Conservation (phyloP, 2,329 filamentous ascomycete genomes). For the Xylariomycetidae sp. region DNA sequence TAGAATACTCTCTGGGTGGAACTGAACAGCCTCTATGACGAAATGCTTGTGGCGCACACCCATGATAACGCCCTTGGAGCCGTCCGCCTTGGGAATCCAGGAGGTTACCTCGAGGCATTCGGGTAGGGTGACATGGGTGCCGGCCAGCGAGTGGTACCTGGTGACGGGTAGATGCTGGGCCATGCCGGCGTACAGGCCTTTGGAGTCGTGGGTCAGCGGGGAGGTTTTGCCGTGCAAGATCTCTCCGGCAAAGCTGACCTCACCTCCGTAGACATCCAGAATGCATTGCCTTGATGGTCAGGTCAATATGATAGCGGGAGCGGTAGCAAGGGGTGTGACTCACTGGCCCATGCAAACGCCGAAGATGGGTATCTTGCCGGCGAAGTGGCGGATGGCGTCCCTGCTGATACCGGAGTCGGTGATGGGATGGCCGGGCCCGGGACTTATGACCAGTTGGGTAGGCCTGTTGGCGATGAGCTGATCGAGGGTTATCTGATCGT, state of each 20-base stretch:
- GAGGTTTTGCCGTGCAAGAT: conserved; percentile 98
- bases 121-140: conserved; percentile 82
- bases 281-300: conserved; percentile 72
- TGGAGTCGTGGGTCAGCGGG: conserved; percentile 78
- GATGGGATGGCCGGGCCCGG: conserved; percentile 86
- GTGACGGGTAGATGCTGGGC: conserved; percentile 81
- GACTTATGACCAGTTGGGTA: conserved; percentile 91
- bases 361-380: conserved; percentile 89
- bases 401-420: conserved; percentile 92
- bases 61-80: conserved; percentile 86
- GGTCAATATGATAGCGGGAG: conserved; percentile 1
- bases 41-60: conserved; percentile 91
- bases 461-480: conserved; percentile 79
- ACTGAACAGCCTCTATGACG: conserved; percentile 93
- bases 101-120: conserved; percentile 84
- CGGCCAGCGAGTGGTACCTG: conserved; percentile 92
- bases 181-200: conserved; percentile 85
- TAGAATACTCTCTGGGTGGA: conserved; percentile 95
- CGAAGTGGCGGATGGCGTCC: conserved; percentile 84
- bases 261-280: conserved; percentile 86
- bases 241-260: conserved; percentile 88
- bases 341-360: conserved; percentile 98
- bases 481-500: conserved; percentile 84
- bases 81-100: conserved; percentile 75
- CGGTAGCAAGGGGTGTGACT: conserved; percentile 33